phyloP scores from a whole-genome alignment of 768 basidiomycete species.

The Rhodotorula toruloides region DNA sequence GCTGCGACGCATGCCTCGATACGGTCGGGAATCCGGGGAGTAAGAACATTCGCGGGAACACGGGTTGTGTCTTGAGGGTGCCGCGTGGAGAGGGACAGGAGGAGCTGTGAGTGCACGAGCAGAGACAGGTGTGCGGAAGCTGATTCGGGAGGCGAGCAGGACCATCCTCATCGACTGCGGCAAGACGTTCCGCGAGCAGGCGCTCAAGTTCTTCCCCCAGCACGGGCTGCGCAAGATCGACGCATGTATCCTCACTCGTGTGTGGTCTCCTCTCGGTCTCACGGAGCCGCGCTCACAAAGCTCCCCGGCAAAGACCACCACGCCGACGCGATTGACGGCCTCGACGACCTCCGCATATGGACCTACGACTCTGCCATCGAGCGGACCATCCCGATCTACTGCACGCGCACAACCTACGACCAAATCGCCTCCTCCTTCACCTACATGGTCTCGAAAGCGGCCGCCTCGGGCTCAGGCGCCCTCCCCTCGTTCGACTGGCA shows the following conservation, averaged over 20 bases:
- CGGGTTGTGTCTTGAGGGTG: conserved; percentile 62
- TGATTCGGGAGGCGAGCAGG: background rate
- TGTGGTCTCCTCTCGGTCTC: conserved; percentile 24
- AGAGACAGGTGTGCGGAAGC: background rate
- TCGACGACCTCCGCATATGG: conserved; percentile 84
- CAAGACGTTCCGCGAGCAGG: conserved; percentile 41
- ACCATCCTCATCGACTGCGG: conserved; percentile 40
- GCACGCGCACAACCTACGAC: conserved; percentile 59
- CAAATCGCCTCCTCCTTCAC: conserved; percentile 65
- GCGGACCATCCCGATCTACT: conserved; percentile 66
- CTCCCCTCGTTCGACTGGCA: conserved; percentile 79
- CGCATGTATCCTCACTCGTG: conserved; percentile 67
- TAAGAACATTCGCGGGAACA: conserved; percentile 76
- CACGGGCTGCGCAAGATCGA: conserved; percentile 58
- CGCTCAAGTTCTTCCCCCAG: conserved; percentile 33
- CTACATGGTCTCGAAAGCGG: conserved; percentile 71
- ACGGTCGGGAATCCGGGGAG: conserved; percentile 53
- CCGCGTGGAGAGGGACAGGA: conserved; percentile 1
- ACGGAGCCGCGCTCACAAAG: no score
- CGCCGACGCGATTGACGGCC: conserved; percentile 68
- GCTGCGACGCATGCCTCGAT: conserved; percentile 63
- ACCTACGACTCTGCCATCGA: conserved; percentile 63
- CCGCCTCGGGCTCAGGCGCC: conserved; percentile 57
- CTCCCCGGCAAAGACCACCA: background rate
- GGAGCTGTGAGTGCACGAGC: background rate